These are phyloP conservation scores for Pulveroboletus frians DNA, from an alignment of 768 basidiomycete species.

Conservation along the genomic window DNA sequence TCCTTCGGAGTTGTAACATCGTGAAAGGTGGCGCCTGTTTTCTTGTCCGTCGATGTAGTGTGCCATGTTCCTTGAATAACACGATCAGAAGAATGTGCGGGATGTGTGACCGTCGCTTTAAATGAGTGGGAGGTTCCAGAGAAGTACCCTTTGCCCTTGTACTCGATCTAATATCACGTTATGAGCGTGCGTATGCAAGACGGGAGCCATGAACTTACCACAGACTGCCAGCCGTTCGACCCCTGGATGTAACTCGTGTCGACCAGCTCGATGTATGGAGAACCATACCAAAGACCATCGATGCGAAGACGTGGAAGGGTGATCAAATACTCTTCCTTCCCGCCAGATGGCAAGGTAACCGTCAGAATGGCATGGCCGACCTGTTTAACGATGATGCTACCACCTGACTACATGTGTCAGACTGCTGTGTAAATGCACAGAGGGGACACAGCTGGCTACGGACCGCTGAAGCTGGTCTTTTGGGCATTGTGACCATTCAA, in stretches of 20 bases:
- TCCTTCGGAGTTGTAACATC: conserved; percentile 71
- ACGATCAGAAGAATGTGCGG: conserved; percentile 40
- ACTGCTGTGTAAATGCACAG: background rate
- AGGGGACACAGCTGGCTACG: conserved; percentile 11
- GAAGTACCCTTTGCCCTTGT: conserved; percentile 96
- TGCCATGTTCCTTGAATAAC: conserved; percentile 82
- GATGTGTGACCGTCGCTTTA: conserved; percentile 70
- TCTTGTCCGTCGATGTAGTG: conserved; percentile 48
- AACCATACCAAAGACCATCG: conserved; percentile 88
- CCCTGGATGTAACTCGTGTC: conserved; percentile 77
- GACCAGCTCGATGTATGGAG: conserved; percentile 87
- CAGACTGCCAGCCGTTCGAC: conserved; percentile 54
- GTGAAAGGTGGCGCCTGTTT: conserved; percentile 57
- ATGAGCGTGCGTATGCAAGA: conserved; percentile 25
- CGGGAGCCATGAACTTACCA: conserved; percentile 30
- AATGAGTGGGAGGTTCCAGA: conserved; percentile 89
- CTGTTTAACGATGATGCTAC: conserved; percentile 85
- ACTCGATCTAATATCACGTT: conserved; percentile 62
- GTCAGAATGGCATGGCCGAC: conserved; percentile 89
- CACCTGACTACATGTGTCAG: conserved; percentile 36
- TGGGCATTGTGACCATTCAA: conserved; percentile 89
- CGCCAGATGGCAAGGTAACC: conserved; percentile 52
- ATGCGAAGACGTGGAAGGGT: conserved; percentile 90
- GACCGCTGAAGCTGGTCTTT: conserved; percentile 88
- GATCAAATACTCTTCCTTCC: conserved; percentile 73